Base-by-base conservation (phyloP, 345 rosid species). In the Iberis pinnata region DNA sequence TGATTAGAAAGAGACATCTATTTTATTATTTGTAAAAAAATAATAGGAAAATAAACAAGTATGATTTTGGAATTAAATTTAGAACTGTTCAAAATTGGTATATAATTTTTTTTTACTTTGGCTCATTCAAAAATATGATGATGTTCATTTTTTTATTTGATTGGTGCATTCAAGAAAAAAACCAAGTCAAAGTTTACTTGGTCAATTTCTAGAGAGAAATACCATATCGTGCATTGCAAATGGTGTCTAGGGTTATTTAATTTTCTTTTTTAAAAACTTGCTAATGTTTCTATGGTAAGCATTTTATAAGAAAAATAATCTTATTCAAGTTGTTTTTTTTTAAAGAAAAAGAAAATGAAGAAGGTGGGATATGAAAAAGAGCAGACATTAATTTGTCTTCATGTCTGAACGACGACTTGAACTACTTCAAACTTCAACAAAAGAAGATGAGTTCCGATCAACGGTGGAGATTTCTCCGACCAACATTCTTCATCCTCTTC, bases 391-490 rank as follows among this genome's bases (percentile, higher is more conserved):
- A 43, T 57, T 65, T 65, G 64, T 65, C 70, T 49, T 48, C 29
- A 20, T 56, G 31, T 56, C 19, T 40, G 43, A n/a, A 49, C 57
- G 64, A 65, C 46, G 48, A 57, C 70, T 44, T 66, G 42, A 50
- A 66, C 70, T 37, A 43, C 70, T 65, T 64, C 69, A 76, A 29
- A 7, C 4, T 29, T 65, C 29, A 19, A 4, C 68, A 68, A 50
- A 4, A 7, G 33, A 29, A 61, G 42, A 43, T 85, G 98, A 35
- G 53, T 50, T 65, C 58, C 12, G 63, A 57, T 65, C 76, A 80
- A 88, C 55, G 95, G 58, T 35, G 64, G 70, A 81, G 80, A 78
- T 80, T 69, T 80, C 88, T 40, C 75, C 86, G 46, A 53, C 55
- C 76, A 76, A 78, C 80, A 84, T 79, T 82, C 75, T 73, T 43